Conservation (phyloP, 768 basidiomycete genomes). For the Mycena pura region DNA sequence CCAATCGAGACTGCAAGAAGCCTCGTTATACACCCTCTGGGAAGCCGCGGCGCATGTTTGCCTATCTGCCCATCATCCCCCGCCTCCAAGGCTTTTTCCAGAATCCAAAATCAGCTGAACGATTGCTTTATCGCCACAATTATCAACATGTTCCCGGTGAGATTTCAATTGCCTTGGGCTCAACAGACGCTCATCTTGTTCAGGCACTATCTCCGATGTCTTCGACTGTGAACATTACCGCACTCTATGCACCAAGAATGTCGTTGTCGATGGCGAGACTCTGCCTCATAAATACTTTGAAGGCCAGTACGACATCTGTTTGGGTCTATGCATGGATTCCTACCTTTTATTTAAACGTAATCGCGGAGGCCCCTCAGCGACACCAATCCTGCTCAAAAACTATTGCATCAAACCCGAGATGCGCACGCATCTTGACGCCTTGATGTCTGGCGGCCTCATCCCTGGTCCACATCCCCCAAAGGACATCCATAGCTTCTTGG, state of each 20-base stretch:
- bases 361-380: constrained; percentile 36
- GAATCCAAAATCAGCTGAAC: constrained; percentile 9
- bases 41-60: constrained; percentile 29
- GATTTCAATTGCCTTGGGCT: no score
- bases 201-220: no score
- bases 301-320: constrained; percentile 46
- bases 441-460: constrained; percentile 39
- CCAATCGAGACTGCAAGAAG: constrained; percentile 29
- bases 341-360: constrained; percentile 45
- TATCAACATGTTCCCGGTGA: constrained; percentile 14
- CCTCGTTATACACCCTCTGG: background rate
- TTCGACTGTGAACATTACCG: constrained; percentile 44
- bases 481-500: background rate
- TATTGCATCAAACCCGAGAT: constrained; percentile 43
- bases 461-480: constrained; percentile 40
- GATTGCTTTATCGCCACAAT: constrained; percentile 22
- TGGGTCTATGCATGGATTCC: constrained; percentile 51
- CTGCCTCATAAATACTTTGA: constrained; percentile 42
- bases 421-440: constrained; percentile 31
- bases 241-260: constrained; percentile 25
- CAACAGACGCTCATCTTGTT: no score
- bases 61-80: constrained; percentile 40
- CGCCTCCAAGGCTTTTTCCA: constrained; percentile 32
- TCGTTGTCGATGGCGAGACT: constrained; percentile 35
- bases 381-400: constrained; percentile 51